Percentiles rank a stretch among this genome's conserved stretches.
Evolutionary conservation across 805 yeast genomes (phyloP).

Genomic region (Dipodascopsis tothii): DNA sequence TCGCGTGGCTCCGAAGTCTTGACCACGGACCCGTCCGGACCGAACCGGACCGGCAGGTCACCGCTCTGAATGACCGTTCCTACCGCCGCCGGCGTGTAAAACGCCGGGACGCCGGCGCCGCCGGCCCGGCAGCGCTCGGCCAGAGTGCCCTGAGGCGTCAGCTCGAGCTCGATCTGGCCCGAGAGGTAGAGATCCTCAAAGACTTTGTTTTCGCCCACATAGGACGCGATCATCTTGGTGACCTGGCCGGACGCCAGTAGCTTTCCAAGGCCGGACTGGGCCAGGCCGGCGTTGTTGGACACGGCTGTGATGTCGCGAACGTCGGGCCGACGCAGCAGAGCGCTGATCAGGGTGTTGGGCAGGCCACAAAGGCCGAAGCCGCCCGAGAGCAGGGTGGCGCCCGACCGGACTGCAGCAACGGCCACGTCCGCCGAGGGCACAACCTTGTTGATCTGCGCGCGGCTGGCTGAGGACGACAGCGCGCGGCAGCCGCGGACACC

Average conservation of each 20-base stretch:
- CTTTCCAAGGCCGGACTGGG: conserved; percentile 38
- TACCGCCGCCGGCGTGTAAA: conserved; percentile 43
- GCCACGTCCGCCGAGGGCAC: conserved; percentile 23
- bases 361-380: conserved; percentile 45
- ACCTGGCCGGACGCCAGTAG: conserved; percentile 41
- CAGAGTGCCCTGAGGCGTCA: conserved; percentile 45
- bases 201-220: conserved; percentile 40
- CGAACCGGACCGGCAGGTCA: conserved; percentile 39
- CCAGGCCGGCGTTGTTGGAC: conserved; percentile 46
- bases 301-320: conserved; percentile 37
- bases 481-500: too few species aligned
- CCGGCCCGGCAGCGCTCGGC: conserved; percentile 45
- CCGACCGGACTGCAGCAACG: conserved; percentile 29
- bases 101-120: conserved; percentile 44
- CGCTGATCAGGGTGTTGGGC: conserved; percentile 38
- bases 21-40: conserved; percentile 33
- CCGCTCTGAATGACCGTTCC: conserved; percentile 46
- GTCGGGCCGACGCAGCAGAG: conserved; percentile 30
- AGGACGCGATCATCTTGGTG: conserved; percentile 40
- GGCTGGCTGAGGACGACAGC: background rate
- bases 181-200: conserved; percentile 37
- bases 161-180: conserved; percentile 40
- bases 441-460: background rate
- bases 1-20: conserved; percentile 37
- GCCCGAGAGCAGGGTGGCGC: conserved; percentile 38